Percentiles rank a stretch among this genome's conserved stretches.
Evolutionary conservation across 2,329 filamentous ascomycete genomes (phyloP).

Genomic region (Tolypocladium guangdongense): DNA sequence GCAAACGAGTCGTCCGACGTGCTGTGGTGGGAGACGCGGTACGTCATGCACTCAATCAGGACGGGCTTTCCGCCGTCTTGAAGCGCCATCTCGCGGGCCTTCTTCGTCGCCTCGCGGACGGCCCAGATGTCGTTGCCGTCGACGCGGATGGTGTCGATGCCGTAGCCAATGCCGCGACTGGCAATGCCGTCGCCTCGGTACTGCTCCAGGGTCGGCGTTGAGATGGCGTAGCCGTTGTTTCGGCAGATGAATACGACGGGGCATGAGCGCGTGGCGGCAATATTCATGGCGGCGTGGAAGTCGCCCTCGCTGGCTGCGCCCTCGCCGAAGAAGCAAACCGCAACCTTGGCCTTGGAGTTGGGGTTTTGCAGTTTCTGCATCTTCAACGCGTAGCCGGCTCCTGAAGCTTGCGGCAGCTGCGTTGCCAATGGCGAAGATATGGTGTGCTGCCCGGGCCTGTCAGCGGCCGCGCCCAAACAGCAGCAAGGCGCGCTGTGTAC

Average conservation of each 20-base stretch:
- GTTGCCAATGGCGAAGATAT: slow-evolving; percentile 77
- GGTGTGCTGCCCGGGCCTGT: slow-evolving; percentile 49
- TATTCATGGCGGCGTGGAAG: slow-evolving; percentile 85
- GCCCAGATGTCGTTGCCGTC: slow-evolving; percentile 95
- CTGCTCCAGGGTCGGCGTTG: slow-evolving; percentile 79
- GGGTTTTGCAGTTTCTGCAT: slow-evolving; percentile 66
- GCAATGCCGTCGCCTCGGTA: slow-evolving; percentile 89
- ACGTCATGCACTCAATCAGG: slow-evolving; percentile 91
- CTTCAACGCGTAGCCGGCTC: slow-evolving; percentile 80
- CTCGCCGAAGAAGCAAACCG: slow-evolving; percentile 81
- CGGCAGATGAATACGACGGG: slow-evolving; percentile 84
- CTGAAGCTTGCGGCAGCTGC: slow-evolving; percentile 79
- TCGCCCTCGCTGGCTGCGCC: slow-evolving; percentile 85
- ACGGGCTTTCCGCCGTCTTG: slow-evolving; percentile 72
- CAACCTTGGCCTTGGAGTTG: slow-evolving; percentile 54
- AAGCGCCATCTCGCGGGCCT: slow-evolving; percentile 68
- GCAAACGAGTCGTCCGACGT: slow-evolving; percentile 96
- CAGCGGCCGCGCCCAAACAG: background rate
- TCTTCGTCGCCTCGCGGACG: slow-evolving; percentile 67
- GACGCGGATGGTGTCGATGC: slow-evolving; percentile 85
- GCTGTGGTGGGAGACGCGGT: slow-evolving; percentile 95
- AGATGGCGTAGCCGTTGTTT: slow-evolving; percentile 89
- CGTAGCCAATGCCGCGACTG: slow-evolving; percentile 75
- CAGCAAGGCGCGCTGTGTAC: slow-evolving; percentile 14
- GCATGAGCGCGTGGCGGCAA: slow-evolving; percentile 79